phyloP scores from a whole-genome alignment of 2,329 filamentous ascomycete species.

The Colletotrichum siamense region DNA sequence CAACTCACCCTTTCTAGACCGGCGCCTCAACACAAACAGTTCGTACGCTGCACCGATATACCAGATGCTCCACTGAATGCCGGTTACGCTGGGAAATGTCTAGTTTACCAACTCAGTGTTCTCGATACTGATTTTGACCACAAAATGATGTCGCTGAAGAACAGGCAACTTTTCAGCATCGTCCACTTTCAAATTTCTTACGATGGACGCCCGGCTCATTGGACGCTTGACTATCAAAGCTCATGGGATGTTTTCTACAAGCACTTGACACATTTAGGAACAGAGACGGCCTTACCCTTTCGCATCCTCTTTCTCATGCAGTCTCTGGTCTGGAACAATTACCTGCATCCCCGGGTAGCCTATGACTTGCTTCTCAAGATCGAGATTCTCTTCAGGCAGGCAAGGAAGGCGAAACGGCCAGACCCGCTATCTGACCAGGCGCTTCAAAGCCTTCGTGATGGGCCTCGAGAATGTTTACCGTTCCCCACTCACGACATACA shows the following conservation, averaged over 20 bases:
- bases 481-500: conserved; percentile 59
- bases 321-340: conserved; percentile 66
- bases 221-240: conserved; percentile 23
- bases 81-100: conserved; percentile 42
- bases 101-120: conserved; percentile 48
- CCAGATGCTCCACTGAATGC: conserved; percentile 31
- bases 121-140: conserved; percentile 29
- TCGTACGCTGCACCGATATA: conserved; percentile 22
- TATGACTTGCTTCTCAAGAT: conserved; percentile 50
- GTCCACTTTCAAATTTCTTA: conserved; percentile 23
- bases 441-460: conserved; percentile 56
- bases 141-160: conserved; percentile 22
- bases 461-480: conserved; percentile 55
- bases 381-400: conserved; percentile 30
- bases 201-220: neutral
- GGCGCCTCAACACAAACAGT: neutral
- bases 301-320: conserved; percentile 66
- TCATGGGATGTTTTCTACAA: conserved; percentile 26
- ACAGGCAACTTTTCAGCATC: conserved; percentile 24
- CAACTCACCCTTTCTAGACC: neutral
- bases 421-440: conserved; percentile 56
- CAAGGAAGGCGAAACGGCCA: conserved; percentile 25
- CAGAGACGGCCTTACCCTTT: conserved; percentile 50
- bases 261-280: neutral
- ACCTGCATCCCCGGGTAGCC: conserved; percentile 61